Percentiles rank a stretch among this genome's conserved stretches.
phyloP scores from a whole-genome alignment of 805 yeast genomes.

The Barnettozyma vustinii region DNA sequence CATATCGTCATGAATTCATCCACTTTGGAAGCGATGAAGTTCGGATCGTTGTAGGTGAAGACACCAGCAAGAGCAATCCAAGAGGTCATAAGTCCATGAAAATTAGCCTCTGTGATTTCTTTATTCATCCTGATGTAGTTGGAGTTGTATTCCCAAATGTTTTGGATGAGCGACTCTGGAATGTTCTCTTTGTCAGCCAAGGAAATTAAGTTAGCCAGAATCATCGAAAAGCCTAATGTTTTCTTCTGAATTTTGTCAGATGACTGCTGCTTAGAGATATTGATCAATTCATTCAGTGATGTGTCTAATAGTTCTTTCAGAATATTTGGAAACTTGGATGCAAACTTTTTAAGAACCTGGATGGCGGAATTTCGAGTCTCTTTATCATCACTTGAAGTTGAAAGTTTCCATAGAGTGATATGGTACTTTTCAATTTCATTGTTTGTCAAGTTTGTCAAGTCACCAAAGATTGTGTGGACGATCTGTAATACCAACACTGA shows the following conservation, averaged over 20 bases:
- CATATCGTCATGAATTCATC: slow-evolving; percentile 58
- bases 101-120: slow-evolving; percentile 27
- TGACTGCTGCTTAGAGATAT: slow-evolving; percentile 25
- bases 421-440: slow-evolving; percentile 22
- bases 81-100: slow-evolving; percentile 38
- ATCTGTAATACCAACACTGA: slow-evolving; percentile 18
- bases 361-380: slow-evolving; percentile 38
- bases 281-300: slow-evolving; percentile 31
- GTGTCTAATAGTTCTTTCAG: slow-evolving; percentile 32
- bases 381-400: slow-evolving; percentile 33
- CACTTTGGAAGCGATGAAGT: slow-evolving; percentile 47
- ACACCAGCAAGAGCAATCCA: slow-evolving; percentile 65
- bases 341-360: slow-evolving; percentile 30
- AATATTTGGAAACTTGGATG: slow-evolving; percentile 30
- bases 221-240: slow-evolving; percentile 35
- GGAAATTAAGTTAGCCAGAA: slow-evolving; percentile 32
- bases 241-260: slow-evolving; percentile 24
- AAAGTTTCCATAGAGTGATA: slow-evolving; percentile 30
- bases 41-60: slow-evolving; percentile 50
- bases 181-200: slow-evolving; percentile 37
- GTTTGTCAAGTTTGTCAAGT: slow-evolving; percentile 19
- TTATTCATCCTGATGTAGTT: slow-evolving; percentile 28
- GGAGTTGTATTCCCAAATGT: slow-evolving; percentile 39
- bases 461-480: slow-evolving; percentile 27
- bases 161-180: slow-evolving; percentile 38